phyloP scores from a whole-genome alignment of 768 basidiomycete species.

The Fomitopsis serialis region DNA sequence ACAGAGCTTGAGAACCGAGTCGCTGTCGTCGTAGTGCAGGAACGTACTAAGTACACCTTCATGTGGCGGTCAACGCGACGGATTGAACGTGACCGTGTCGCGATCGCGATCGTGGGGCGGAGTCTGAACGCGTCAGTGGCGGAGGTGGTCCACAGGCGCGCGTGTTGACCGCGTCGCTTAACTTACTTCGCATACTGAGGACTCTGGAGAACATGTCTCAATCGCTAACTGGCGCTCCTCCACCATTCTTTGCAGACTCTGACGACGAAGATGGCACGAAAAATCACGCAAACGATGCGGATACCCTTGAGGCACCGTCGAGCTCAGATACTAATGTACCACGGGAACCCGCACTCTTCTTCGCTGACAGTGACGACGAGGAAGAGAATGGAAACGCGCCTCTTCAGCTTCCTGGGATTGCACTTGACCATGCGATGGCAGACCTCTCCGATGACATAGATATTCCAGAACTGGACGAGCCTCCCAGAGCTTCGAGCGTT shows the following conservation, averaged over 20 bases:
- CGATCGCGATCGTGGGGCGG: no score
- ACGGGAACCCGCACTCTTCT: slow-evolving; percentile 25
- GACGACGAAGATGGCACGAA: slow-evolving; percentile 38
- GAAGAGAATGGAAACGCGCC: slow-evolving; percentile 7
- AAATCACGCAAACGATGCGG: no score
- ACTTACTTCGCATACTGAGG: no score
- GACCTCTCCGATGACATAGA: slow-evolving; percentile 14
- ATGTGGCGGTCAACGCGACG: no score
- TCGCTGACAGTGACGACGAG: slow-evolving; percentile 41
- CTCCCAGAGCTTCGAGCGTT: slow-evolving; percentile 33
- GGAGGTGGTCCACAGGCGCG: no score
- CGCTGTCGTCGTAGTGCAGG: no score
- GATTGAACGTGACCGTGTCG: no score
- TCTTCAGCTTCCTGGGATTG: background rate
- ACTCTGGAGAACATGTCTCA: no score
- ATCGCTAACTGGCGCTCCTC: slow-evolving; percentile 17
- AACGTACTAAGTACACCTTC: no score
- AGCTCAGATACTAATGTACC: slow-evolving; percentile 2
- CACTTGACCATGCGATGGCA: slow-evolving; percentile 1
- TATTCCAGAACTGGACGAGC: slow-evolving; percentile 21
- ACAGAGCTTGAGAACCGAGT: no score
- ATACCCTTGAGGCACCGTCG: background rate
- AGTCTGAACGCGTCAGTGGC: no score
- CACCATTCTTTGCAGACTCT: slow-evolving; percentile 55
- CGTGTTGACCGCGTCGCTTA: background rate